Evolutionary conservation across 2,329 filamentous ascomycete genomes (phyloP).

Genomic region (Ophiostoma fasciatum): DNA sequence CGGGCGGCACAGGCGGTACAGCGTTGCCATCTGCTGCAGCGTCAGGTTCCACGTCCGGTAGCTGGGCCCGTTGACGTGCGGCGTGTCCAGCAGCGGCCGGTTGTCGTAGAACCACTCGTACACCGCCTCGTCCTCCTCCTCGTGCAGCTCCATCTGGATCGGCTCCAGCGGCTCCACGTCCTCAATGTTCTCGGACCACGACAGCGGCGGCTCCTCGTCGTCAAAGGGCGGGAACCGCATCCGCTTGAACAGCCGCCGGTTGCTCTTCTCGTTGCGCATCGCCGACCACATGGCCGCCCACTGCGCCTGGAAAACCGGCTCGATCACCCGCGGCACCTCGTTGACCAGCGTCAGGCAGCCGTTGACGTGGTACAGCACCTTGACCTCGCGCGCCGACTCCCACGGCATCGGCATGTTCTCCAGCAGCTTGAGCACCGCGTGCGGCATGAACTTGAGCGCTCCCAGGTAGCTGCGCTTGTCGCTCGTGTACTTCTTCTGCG

Average conservation of each 20-base stretch:
- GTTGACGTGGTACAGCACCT: constrained; percentile 96
- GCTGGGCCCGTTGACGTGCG: constrained; percentile 90
- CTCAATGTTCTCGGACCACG: constrained; percentile 97
- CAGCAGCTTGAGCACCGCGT: constrained; percentile 88
- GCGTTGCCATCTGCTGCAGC: constrained; percentile 86
- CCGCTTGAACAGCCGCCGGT: constrained; percentile 88
- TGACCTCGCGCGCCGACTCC: constrained; percentile 92
- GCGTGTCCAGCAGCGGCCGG: constrained; percentile 73
- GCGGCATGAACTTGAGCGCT: constrained; percentile 97
- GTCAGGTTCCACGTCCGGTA: constrained; percentile 94
- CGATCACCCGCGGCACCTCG: constrained; percentile 89
- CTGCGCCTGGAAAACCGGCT: constrained; percentile 93
- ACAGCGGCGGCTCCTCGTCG: constrained; percentile 92
- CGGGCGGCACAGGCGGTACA: constrained; percentile 84
- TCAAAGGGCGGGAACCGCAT: constrained; percentile 99
- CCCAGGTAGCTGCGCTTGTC: constrained; percentile 97
- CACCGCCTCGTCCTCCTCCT: constrained; percentile 79
- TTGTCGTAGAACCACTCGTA: constrained; percentile 98
- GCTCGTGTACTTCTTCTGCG: constrained; percentile 97
- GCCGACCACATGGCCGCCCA: constrained; percentile 99
- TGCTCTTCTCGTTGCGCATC: constrained; percentile 96
- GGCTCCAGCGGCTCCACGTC: constrained; percentile 95
- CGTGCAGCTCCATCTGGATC: constrained; percentile 96
- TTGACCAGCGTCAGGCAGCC: constrained; percentile 95
- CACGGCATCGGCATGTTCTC: constrained; percentile 99